These are phyloP conservation scores for Blastocystis sp. DNA, from an alignment of 352 stramenopile species.

Conservation along the genomic window DNA sequence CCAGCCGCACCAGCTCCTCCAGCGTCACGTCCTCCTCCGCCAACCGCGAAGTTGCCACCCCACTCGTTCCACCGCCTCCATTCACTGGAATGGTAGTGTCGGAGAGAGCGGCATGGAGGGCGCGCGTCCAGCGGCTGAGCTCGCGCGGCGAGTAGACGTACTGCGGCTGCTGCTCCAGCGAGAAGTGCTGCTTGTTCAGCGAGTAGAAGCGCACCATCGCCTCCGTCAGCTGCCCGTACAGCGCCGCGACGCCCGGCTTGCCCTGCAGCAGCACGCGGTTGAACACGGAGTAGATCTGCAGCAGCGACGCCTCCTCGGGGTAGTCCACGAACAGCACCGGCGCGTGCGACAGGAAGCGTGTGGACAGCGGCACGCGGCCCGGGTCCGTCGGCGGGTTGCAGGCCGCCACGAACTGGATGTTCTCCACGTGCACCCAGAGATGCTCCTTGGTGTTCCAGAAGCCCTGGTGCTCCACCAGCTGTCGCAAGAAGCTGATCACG, in stretches of 20 bases:
- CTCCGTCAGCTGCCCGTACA: slow-evolving; percentile 85
- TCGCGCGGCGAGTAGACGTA: slow-evolving; percentile 99
- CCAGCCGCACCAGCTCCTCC: slow-evolving; percentile 92
- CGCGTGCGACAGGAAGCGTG: slow-evolving; percentile 93
- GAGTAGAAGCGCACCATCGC: slow-evolving; percentile 99
- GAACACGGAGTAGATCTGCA: slow-evolving; percentile 99
- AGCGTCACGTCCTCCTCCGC: slow-evolving; percentile 74
- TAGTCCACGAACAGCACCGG: slow-evolving; percentile 98
- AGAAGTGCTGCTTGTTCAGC: slow-evolving; percentile 90
- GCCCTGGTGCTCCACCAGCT: slow-evolving; percentile 92
- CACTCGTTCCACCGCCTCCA: neutral
- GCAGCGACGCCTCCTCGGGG: slow-evolving; percentile 87
- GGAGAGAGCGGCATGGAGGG: slow-evolving; percentile 94
- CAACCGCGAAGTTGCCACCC: neutral
- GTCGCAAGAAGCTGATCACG: slow-evolving; percentile 97
- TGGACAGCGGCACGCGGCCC: slow-evolving; percentile 90
- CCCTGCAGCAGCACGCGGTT: slow-evolving; percentile 95
- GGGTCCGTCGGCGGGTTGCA: slow-evolving; percentile 99
- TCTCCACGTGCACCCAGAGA: slow-evolving; percentile 83
- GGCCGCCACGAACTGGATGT: slow-evolving; percentile 91
- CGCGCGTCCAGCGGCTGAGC: slow-evolving; percentile 95
- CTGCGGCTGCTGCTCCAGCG: slow-evolving; percentile 81
- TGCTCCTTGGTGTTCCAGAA: slow-evolving; percentile 83
- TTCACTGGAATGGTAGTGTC: slow-evolving; percentile 77
- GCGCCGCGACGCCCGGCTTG: slow-evolving; percentile 91